A percentile compares a stretch with the other conserved stretches of the same genome.
phyloP scores from a whole-genome alignment of 2,329 filamentous ascomycete species.

The Alternaria ventricosa region DNA sequence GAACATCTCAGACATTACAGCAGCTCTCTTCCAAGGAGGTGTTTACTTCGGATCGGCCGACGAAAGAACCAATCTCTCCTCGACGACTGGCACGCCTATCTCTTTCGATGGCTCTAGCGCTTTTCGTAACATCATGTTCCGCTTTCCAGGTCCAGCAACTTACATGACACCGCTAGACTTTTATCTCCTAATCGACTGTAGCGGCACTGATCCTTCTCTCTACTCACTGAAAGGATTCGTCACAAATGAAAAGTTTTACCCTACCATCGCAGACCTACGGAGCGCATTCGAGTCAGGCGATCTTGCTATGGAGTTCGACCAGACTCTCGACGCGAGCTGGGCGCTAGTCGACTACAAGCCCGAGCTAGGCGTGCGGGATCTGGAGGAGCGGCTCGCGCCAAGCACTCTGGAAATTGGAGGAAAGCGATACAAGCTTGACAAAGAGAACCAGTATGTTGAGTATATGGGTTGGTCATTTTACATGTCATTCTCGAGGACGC shows the following conservation, averaged over 20 bases:
- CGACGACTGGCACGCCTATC: constrained; percentile 42
- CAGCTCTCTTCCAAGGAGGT: constrained; percentile 44
- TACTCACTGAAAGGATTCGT: constrained; percentile 55
- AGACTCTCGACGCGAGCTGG: constrained; percentile 57
- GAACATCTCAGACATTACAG: constrained; percentile 56
- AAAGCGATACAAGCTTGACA: constrained; percentile 53
- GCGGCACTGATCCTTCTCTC: constrained; percentile 53
- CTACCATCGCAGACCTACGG: constrained; percentile 57
- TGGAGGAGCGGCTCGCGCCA: constrained; percentile 54
- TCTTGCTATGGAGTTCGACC: constrained; percentile 52
- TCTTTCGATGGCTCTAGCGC: constrained; percentile 51
- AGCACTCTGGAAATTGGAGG: constrained; percentile 50
- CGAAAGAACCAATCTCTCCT: constrained; percentile 23
- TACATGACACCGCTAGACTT: constrained; percentile 57
- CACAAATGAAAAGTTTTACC: constrained; percentile 60
- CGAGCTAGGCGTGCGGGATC: constrained; percentile 31
- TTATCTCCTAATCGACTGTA: constrained; percentile 53
- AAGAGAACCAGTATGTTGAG: constrained; percentile 53
- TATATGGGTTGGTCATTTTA: constrained; percentile 62
- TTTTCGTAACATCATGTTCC: constrained; percentile 53
- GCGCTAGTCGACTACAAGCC: constrained; percentile 51
- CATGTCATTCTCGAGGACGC: constrained; percentile 57
- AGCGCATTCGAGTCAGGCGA: constrained; percentile 52
- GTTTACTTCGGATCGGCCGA: constrained; percentile 34
- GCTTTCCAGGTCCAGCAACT: constrained; percentile 46